Evolutionary conservation across 371 early-diverging fungal genomes (phyloP).

Genomic region (Rhizopus delemar): DNA sequence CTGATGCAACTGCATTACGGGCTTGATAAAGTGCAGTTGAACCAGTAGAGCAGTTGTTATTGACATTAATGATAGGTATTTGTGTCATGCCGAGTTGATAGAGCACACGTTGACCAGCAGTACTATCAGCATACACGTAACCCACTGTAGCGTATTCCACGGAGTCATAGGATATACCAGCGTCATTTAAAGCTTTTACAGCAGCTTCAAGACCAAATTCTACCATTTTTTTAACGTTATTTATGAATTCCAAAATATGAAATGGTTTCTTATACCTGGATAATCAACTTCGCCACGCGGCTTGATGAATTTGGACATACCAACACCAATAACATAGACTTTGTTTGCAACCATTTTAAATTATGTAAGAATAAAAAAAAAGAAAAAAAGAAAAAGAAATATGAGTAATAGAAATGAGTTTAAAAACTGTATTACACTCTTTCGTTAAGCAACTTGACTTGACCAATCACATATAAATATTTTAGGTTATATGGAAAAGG

Average conservation of each 20-base stretch:
- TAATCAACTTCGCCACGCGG: constrained; percentile 62
- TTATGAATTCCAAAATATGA: not conserved
- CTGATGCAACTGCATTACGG: constrained; percentile 65
- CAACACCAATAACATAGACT: constrained; percentile 62
- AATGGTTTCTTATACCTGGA: constrained; percentile 40
- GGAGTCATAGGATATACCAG: constrained; percentile 64
- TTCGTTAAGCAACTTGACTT: not conserved
- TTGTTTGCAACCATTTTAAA: constrained; percentile 28
- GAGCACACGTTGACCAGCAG: constrained; percentile 74
- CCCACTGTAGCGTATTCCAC: constrained; percentile 68
- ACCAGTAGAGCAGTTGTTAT: constrained; percentile 83
- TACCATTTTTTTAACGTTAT: constrained; percentile 12
- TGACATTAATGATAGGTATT: constrained; percentile 68
- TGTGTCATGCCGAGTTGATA: constrained; percentile 72
- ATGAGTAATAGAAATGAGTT: not conserved
- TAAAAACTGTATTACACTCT: not conserved
- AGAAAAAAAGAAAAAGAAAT: constrained; percentile 3
- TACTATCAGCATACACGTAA: constrained; percentile 70
- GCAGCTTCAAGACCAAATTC: constrained; percentile 75
- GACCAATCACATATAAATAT: no score
- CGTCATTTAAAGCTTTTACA: constrained; percentile 76
- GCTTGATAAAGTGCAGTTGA: constrained; percentile 77
- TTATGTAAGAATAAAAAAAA: constrained; percentile 2
- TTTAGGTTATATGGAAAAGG: no score
- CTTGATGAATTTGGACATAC: constrained; percentile 71